Evolutionary conservation across 768 basidiomycete species (phyloP).

Genomic region (Termitomyces sp.): DNA sequence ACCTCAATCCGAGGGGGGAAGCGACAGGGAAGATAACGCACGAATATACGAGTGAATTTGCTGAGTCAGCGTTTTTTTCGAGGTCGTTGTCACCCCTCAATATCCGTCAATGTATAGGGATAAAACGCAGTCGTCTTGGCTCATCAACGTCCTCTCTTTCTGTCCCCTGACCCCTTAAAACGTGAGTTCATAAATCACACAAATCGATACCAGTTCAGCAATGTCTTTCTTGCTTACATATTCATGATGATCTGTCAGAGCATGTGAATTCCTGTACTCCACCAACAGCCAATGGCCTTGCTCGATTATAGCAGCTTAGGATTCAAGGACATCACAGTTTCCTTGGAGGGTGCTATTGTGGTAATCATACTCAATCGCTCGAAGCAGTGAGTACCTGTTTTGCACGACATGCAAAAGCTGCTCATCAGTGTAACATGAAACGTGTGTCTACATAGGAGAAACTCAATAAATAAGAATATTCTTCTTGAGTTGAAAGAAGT

Average conservation of each 20-base stretch:
- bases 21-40: not conserved
- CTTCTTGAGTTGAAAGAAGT: constrained; percentile 33
- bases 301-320: constrained; percentile 30
- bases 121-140: not conserved
- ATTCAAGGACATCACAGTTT: constrained; percentile 36
- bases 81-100: not conserved
- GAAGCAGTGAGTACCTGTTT: constrained; percentile 31
- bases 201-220: not conserved
- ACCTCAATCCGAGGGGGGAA: not conserved
- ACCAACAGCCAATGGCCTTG: constrained; percentile 16
- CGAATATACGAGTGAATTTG: constrained; percentile 1
- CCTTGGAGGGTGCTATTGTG: constrained; percentile 36
- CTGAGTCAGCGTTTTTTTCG: constrained; percentile 8
- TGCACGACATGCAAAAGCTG: not conserved
- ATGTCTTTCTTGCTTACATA: not conserved
- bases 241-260: not conserved
- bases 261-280: not conserved
- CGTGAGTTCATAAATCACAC: not conserved
- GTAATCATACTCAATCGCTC: constrained; percentile 42
- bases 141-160: not conserved
- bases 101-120: not conserved
- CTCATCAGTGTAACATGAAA: not conserved
- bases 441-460: constrained; percentile 28
- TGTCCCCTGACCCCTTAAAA: not conserved
- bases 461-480: constrained; percentile 32